phyloP scores from a whole-genome alignment of 2,329 filamentous ascomycete genomes.

The Cylindrodendrum hubeiense region DNA sequence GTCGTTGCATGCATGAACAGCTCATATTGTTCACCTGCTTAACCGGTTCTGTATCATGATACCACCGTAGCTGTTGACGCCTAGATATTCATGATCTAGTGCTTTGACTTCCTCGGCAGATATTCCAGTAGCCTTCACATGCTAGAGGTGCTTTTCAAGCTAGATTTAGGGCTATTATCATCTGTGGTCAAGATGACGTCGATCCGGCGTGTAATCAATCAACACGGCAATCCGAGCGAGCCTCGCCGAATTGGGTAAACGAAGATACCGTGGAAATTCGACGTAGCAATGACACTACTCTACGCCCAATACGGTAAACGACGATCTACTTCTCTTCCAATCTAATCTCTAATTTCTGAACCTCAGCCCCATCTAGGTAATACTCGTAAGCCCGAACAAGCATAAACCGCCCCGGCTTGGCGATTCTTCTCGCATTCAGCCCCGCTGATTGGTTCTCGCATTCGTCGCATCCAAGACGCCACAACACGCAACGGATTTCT shows the following conservation, averaged over 20 bases:
- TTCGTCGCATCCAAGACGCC: slow-evolving; percentile 39
- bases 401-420: not conserved
- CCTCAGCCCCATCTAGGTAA: not conserved
- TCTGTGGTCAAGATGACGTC: not conserved
- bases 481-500: slow-evolving; percentile 18
- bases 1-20: not conserved
- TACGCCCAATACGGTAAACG: not conserved
- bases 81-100: slow-evolving; percentile 5
- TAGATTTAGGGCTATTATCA: not conserved
- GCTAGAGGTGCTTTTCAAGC: not conserved
- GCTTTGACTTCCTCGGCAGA: slow-evolving; percentile 9
- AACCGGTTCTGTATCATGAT: slow-evolving; percentile 19
- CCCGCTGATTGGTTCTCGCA: slow-evolving; percentile 36
- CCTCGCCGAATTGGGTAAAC: not conserved
- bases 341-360: not conserved
- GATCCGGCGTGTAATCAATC: not conserved
- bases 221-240: not conserved
- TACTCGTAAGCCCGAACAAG: not conserved
- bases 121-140: slow-evolving; percentile 15
- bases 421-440: not conserved
- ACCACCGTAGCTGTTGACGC: not conserved
- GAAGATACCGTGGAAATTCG: not conserved
- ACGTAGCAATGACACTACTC: not conserved
- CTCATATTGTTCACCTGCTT: slow-evolving; percentile 2
- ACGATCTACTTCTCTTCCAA: not conserved